These are phyloP conservation scores for Atalantia buxifolia DNA, from an alignment of 345 rosid species.

Conservation along the genomic window DNA sequence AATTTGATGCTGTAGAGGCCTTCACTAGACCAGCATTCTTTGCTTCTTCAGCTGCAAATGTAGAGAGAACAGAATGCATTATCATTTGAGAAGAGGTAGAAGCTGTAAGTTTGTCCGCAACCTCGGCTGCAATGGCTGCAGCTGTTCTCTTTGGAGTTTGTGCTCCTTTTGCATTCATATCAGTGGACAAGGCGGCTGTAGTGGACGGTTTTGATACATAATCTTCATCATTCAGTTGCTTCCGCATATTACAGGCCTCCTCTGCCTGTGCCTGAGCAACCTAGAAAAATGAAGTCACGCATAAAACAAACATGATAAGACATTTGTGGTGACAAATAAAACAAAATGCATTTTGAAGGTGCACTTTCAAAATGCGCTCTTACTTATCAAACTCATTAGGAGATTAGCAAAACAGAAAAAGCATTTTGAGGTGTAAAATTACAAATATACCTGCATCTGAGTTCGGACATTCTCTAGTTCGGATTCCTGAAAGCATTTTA, in stretches of 20 bases:
- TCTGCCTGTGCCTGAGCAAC: constrained; percentile 76
- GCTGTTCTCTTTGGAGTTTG: constrained; percentile 65
- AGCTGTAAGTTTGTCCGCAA: constrained; percentile 85
- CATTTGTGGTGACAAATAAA: neutral
- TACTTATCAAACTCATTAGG: neutral
- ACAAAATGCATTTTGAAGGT: neutral
- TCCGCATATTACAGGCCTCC: constrained; percentile 70
- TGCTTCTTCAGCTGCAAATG: constrained; percentile 94
- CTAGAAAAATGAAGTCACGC: constrained; percentile 27
- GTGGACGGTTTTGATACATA: constrained; percentile 35
- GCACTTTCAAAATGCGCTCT: neutral
- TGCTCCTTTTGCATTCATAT: constrained; percentile 37
- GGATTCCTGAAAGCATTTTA: constrained; percentile 56
- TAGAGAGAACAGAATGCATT: constrained; percentile 84
- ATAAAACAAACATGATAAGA: neutral
- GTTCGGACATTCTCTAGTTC: constrained; percentile 79
- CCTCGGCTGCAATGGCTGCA: constrained; percentile 95
- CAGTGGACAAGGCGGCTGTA: constrained; percentile 19
- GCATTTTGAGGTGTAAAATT: neutral
- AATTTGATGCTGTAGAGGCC: constrained; percentile 25
- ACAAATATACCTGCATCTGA: constrained; percentile 64
- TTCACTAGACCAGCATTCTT: constrained; percentile 49
- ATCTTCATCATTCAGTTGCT: constrained; percentile 54
- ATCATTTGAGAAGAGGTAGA: constrained; percentile 90
- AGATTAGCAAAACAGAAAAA: neutral